These are phyloP conservation scores for Talaromyces proteolyticus DNA, from an alignment of 495 filamentous ascomycete genomes.

Conservation along the genomic window DNA sequence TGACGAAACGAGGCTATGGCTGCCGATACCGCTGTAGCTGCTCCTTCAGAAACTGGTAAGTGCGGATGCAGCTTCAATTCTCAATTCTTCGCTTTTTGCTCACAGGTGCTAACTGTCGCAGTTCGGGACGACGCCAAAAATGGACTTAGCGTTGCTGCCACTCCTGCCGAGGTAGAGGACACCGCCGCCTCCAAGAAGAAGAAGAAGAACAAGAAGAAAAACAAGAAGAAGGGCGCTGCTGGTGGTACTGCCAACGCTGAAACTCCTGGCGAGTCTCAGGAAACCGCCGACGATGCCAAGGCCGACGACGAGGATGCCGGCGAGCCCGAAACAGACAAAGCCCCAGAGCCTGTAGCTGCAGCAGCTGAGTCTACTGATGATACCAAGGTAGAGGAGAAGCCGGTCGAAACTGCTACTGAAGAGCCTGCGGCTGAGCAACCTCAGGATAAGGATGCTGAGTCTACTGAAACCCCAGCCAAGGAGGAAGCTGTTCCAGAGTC, in stretches of 20 bases:
- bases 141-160: slow-evolving; percentile 2
- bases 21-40: slow-evolving; percentile 3
- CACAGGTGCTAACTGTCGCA: neutral
- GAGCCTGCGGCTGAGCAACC: slow-evolving; percentile 3
- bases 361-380: neutral
- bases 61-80: too few relatives aligned
- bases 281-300: neutral
- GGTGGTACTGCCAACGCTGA: slow-evolving; percentile 1
- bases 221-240: neutral
- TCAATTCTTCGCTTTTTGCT: too few relatives aligned
- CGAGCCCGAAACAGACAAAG: neutral
- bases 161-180: neutral
- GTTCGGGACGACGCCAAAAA: slow-evolving; percentile 3
- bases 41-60: slow-evolving; percentile 5
- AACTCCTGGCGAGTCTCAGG: neutral
- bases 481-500: slow-evolving; percentile 5
- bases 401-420: neutral
- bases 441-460: slow-evolving; percentile 6
- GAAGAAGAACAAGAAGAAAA: neutral
- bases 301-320: slow-evolving; percentile 5
- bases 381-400: slow-evolving; percentile 1
- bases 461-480: slow-evolving; percentile 1
- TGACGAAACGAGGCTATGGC: neutral
- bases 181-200: neutral
- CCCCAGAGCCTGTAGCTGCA: neutral